Conservation (phyloP, 75 land plant genomes). For the Pseudotsuga menziesii region DNA sequence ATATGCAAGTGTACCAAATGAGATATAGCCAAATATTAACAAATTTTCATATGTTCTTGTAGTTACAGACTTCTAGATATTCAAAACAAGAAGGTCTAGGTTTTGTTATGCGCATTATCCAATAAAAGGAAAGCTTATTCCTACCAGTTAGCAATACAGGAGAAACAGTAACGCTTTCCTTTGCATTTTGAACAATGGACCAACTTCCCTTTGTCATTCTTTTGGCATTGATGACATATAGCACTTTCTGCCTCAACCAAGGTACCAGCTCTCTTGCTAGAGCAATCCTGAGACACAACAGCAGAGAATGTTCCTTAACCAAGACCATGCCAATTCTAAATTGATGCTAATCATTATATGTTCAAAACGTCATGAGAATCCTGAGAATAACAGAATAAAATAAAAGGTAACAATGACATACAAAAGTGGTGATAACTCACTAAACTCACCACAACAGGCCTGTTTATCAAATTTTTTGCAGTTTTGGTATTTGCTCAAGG, state of each 20-base stretch:
- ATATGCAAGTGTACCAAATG: background rate
- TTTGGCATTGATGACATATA: slow-evolving; percentile 85
- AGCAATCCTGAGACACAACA: slow-evolving; percentile 31
- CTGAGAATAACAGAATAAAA: background rate
- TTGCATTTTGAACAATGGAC: slow-evolving; percentile 69
- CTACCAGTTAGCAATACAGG: slow-evolving; percentile 14
- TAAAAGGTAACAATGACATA: background rate
- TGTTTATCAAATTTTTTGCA: slow-evolving; percentile 16
- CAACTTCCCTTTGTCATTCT: slow-evolving; percentile 51
- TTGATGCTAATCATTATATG: background rate
- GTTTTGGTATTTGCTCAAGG: slow-evolving; percentile 22
- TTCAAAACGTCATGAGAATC: background rate
- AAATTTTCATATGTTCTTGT: background rate
- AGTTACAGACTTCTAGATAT: background rate
- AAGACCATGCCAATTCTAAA: background rate
- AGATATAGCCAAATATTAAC: background rate
- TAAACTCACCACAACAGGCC: slow-evolving; percentile 18
- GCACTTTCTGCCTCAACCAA: slow-evolving; percentile 39
- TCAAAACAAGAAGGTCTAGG: background rate
- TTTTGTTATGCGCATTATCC: too few relatives aligned
- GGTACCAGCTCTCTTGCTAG: slow-evolving; percentile 36
- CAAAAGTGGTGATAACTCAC: background rate
- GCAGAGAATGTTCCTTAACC: background rate
- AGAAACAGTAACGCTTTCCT: slow-evolving; percentile 71
- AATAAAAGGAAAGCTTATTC: background rate